Conservation (phyloP, 371 early-diverging fungal species). For the Mortierella sp. region DNA sequence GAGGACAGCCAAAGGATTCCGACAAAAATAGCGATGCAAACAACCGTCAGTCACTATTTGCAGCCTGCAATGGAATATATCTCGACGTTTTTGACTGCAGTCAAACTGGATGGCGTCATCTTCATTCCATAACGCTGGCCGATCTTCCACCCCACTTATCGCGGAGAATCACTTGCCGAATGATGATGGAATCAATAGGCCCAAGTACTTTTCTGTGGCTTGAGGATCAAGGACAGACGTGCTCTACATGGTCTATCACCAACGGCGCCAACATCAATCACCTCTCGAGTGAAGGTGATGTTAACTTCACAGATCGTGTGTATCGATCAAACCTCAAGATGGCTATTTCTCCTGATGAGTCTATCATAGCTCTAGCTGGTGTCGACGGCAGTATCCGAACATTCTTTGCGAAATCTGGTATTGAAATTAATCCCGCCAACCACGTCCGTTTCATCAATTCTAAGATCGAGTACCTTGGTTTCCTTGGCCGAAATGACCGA, state of each 20-base stretch:
- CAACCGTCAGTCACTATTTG: neutral
- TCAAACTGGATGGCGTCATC: neutral
- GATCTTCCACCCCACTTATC: neutral
- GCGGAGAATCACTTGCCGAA: neutral
- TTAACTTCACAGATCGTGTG: neutral
- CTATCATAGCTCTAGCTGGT: constrained; percentile 38
- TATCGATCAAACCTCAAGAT: neutral
- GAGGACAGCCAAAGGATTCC: too few relatives aligned
- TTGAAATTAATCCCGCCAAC: constrained; percentile 6
- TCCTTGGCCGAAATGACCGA: constrained; percentile 23
- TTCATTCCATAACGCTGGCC: neutral
- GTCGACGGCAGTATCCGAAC: constrained; percentile 40
- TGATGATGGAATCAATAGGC: constrained; percentile 1
- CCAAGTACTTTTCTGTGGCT: neutral
- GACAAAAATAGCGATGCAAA: neutral
- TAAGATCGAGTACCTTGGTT: constrained; percentile 47
- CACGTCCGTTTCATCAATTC: constrained; percentile 20
- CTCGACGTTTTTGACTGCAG: neutral
- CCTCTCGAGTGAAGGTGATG: too few relatives aligned
- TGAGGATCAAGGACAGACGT: neutral
- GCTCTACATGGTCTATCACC: neutral
- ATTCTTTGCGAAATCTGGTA: constrained; percentile 37
- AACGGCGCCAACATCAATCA: neutral
- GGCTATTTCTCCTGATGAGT: constrained; percentile 20
- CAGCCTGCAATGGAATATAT: neutral